phyloP scores from a whole-genome alignment of 345 rosid genomes.

The Populus davidiana region DNA sequence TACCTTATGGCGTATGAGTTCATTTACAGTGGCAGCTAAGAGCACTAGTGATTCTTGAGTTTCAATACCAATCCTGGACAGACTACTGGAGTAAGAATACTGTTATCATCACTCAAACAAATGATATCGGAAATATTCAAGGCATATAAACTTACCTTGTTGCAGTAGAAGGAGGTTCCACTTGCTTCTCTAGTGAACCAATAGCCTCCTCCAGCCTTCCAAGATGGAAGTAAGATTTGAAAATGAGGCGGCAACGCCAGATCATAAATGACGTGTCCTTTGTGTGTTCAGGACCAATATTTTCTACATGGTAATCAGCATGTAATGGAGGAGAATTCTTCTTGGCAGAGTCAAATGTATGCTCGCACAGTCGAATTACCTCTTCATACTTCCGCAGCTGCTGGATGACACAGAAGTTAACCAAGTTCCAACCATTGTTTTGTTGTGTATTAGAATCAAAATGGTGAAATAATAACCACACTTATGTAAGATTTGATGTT shows the following conservation, averaged over 20 bases:
- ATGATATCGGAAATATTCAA: background rate
- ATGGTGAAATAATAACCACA: background rate
- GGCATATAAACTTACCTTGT: constrained; percentile 34
- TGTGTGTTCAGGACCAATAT: constrained; percentile 34
- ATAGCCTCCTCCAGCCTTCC: constrained; percentile 93
- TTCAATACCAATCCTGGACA: constrained; percentile 41
- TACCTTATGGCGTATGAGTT: constrained; percentile 82
- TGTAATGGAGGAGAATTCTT: constrained; percentile 45
- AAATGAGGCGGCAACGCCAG: constrained; percentile 64
- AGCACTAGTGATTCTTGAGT: constrained; percentile 55
- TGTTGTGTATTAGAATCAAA: constrained; percentile 2
- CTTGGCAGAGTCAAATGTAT: constrained; percentile 68
- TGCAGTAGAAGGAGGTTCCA: constrained; percentile 34
- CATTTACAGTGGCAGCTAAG: constrained; percentile 56
- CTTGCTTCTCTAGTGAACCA: constrained; percentile 65
- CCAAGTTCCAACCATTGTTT: background rate
- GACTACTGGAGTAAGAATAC: constrained; percentile 15
- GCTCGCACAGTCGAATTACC: constrained; percentile 75
- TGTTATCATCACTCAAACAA: constrained; percentile 10
- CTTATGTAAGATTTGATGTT: background rate
- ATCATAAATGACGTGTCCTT: constrained; percentile 45
- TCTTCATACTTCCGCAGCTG: constrained; percentile 89
- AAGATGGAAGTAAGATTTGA: constrained; percentile 71
- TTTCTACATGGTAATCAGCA: constrained; percentile 23
- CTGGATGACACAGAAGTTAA: constrained; percentile 31